phyloP scores from a whole-genome alignment of 495 filamentous ascomycete species.

The Sabuloglossum arenarium region DNA sequence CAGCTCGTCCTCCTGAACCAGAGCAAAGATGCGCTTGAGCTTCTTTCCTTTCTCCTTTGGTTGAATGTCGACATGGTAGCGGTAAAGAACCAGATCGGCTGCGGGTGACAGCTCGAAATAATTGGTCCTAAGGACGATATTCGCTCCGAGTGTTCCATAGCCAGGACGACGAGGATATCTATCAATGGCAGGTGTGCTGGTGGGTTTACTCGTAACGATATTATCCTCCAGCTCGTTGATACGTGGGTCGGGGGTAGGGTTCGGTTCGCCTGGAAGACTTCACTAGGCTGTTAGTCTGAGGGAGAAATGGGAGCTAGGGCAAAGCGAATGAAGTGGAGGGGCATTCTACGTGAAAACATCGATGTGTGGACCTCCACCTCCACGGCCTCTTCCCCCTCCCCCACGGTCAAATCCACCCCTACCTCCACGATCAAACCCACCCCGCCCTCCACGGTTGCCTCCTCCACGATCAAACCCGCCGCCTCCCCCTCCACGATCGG shows the following conservation, averaged over 20 bases:
- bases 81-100: constrained; percentile 7
- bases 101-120: constrained; percentile 19
- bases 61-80: constrained; percentile 11
- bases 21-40: constrained; percentile 6
- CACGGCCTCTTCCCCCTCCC: background rate
- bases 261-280: background rate
- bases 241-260: background rate
- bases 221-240: background rate
- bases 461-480: background rate
- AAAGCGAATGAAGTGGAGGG: background rate
- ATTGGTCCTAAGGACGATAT: constrained; percentile 23
- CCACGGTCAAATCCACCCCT: background rate
- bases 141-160: constrained; percentile 22
- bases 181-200: background rate
- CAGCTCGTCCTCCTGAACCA: constrained; percentile 3
- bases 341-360: background rate
- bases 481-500: background rate
- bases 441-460: background rate
- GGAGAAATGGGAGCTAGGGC: background rate
- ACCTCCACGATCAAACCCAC: background rate
- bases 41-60: background rate
- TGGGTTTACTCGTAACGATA: background rate
- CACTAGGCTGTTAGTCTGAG: background rate
- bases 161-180: constrained; percentile 20
- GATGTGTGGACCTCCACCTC: background rate